These are phyloP conservation scores for Paecilomyces sp. DNA, from an alignment of 2,329 filamentous ascomycete species.

Conservation along the genomic window DNA sequence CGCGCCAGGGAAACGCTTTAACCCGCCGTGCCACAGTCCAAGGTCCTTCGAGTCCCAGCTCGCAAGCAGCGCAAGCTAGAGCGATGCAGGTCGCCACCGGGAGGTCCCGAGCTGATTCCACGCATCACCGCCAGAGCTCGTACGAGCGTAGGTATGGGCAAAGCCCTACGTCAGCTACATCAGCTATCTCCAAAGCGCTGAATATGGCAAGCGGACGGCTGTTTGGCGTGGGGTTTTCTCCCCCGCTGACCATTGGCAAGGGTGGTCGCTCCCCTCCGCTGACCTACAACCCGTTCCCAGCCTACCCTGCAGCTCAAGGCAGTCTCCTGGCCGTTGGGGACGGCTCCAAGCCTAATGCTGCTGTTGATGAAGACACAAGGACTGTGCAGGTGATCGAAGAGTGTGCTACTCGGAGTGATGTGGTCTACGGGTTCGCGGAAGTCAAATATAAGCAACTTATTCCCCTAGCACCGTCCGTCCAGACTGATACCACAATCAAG, in stretches of 20 bases:
- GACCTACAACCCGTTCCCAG: conserved; percentile 64
- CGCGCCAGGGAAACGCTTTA: conserved; percentile 55
- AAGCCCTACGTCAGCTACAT: conserved; percentile 70
- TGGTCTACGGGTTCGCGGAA: conserved; percentile 95
- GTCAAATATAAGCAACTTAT: conserved; percentile 98
- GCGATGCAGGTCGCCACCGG: conserved; percentile 68
- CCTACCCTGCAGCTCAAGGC: conserved; percentile 69
- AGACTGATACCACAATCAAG: conserved; percentile 24
- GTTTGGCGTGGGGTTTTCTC: conserved; percentile 45
- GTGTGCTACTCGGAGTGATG: conserved; percentile 84
- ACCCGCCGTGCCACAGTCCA: conserved; percentile 73
- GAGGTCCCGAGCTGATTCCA: conserved; percentile 50
- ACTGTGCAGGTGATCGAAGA: conserved; percentile 82
- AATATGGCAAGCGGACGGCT: conserved; percentile 73
- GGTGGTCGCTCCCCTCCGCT: conserved; percentile 40
- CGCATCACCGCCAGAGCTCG: conserved; percentile 67
- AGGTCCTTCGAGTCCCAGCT: conserved; percentile 61
- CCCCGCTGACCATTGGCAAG: conserved; percentile 38
- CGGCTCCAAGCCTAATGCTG: conserved; percentile 53
- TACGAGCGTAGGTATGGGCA: conserved; percentile 74
- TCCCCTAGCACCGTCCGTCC: conserved; percentile 67
- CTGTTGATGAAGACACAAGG: conserved; percentile 70
- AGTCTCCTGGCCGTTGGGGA: conserved; percentile 58
- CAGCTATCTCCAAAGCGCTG: conserved; percentile 88
- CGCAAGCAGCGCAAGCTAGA: conserved; percentile 59